phyloP scores from a whole-genome alignment of 352 stramenopile genomes.

The Phytophthora sp. region DNA sequence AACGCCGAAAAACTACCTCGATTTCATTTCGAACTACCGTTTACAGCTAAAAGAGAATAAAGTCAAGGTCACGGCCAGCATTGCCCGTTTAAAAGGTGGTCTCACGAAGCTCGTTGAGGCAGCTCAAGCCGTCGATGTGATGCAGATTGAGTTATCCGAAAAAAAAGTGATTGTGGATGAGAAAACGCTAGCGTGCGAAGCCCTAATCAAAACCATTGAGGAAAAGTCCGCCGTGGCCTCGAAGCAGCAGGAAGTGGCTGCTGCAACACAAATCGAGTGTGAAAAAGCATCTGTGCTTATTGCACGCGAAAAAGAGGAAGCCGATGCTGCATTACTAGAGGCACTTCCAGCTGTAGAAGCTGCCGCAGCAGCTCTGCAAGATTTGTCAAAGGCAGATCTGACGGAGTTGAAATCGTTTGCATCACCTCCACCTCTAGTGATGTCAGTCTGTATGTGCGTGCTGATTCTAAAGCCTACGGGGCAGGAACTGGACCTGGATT shows the following conservation, averaged over 20 bases:
- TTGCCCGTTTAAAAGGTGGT: constrained; percentile 90
- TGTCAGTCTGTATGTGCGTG: constrained; percentile 94
- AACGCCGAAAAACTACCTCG: constrained; percentile 97
- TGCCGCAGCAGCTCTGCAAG: constrained; percentile 91
- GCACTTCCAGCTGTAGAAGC: constrained; percentile 94
- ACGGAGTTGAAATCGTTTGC: constrained; percentile 97
- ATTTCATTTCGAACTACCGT: constrained; percentile 95
- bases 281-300: constrained; percentile 93
- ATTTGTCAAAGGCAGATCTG: constrained; percentile 95
- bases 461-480: constrained; percentile 92
- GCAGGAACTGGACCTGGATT: constrained; percentile 91
- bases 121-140: constrained; percentile 92
- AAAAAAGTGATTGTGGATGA: constrained; percentile 96
- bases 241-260: constrained; percentile 92
- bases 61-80: constrained; percentile 88
- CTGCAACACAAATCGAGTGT: constrained; percentile 89
- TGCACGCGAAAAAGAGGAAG: constrained; percentile 92
- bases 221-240: constrained; percentile 93
- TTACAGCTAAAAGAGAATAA: constrained; percentile 92
- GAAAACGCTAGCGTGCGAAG: constrained; percentile 93
- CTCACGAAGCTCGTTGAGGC: constrained; percentile 95
- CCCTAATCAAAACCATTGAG: constrained; percentile 95
- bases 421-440: constrained; percentile 92
- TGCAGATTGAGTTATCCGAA: constrained; percentile 93
- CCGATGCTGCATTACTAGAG: constrained; percentile 92